These are phyloP conservation scores for Backusella parvicylindrica DNA, from an alignment of 192 early-diverging fungal species.

Conservation along the genomic window DNA sequence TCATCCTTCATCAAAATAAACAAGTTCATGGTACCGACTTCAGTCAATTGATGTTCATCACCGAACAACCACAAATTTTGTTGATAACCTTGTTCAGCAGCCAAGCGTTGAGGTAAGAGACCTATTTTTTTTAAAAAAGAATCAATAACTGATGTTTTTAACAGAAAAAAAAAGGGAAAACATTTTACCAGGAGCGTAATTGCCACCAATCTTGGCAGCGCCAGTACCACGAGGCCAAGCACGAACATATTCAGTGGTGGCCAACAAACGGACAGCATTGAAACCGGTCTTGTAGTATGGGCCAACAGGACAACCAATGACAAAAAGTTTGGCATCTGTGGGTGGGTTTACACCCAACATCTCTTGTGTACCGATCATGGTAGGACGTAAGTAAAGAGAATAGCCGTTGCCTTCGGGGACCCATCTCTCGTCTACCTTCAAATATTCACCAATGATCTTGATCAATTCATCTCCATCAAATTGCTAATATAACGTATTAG, in stretches of 20 bases:
- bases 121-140: background rate
- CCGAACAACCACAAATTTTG: conserved; percentile 97
- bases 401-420: conserved; percentile 90
- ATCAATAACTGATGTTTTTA: background rate
- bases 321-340: conserved; percentile 75
- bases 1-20: conserved; percentile 89
- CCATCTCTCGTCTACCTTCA: conserved; percentile 83
- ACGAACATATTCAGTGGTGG: conserved; percentile 81
- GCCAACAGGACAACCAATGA: conserved; percentile 90
- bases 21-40: conserved; percentile 98
- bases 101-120: conserved; percentile 75
- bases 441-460: conserved; percentile 79
- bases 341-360: conserved; percentile 80
- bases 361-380: conserved; percentile 88
- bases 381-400: conserved; percentile 91
- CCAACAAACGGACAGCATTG: conserved; percentile 79
- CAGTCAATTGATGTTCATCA: conserved; percentile 78
- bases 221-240: conserved; percentile 97
- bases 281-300: conserved; percentile 98
- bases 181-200: conserved; percentile 78
- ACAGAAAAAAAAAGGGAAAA: background rate
- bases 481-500: conserved; percentile 9
- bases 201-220: conserved; percentile 87
- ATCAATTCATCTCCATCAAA: conserved; percentile 79
- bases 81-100: conserved; percentile 84